phyloP scores from a whole-genome alignment of 345 rosid genomes.

The Bretschneidera sinensis region DNA sequence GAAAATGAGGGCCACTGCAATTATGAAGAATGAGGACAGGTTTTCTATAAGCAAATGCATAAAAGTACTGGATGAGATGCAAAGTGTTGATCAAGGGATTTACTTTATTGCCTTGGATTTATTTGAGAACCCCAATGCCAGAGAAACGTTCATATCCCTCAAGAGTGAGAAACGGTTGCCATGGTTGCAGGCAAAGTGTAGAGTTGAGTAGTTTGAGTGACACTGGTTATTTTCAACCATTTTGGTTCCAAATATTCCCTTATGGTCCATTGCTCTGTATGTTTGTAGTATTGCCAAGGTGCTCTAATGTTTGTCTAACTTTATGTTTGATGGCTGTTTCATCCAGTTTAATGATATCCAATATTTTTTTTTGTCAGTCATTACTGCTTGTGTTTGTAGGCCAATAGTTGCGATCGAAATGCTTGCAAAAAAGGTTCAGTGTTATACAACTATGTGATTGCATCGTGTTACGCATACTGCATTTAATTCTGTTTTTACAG shows the following conservation, averaged over 20 bases:
- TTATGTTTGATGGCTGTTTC: too few species aligned
- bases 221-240: too few species aligned
- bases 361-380: too few species aligned
- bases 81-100: slow-evolving; percentile 60
- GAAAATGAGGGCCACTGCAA: slow-evolving; percentile 68
- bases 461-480: too few species aligned
- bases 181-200: slow-evolving; percentile 69
- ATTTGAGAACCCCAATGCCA: slow-evolving; percentile 60
- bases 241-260: not conserved
- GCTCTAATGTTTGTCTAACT: too few species aligned
- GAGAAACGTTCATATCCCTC: slow-evolving; percentile 68
- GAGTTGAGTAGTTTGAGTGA: slow-evolving; percentile 23
- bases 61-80: slow-evolving; percentile 66
- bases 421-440: too few species aligned
- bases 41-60: slow-evolving; percentile 88
- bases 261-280: too few species aligned
- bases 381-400: too few species aligned
- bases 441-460: too few species aligned
- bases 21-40: slow-evolving; percentile 58
- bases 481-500: slow-evolving; percentile 30
- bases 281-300: too few species aligned
- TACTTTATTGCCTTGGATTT: slow-evolving; percentile 73
- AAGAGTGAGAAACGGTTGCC: slow-evolving; percentile 65
- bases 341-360: too few species aligned
- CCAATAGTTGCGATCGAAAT: too few species aligned